phyloP scores from a whole-genome alignment of 257 asterid genomes.

The Fraxinus cuspidata region DNA sequence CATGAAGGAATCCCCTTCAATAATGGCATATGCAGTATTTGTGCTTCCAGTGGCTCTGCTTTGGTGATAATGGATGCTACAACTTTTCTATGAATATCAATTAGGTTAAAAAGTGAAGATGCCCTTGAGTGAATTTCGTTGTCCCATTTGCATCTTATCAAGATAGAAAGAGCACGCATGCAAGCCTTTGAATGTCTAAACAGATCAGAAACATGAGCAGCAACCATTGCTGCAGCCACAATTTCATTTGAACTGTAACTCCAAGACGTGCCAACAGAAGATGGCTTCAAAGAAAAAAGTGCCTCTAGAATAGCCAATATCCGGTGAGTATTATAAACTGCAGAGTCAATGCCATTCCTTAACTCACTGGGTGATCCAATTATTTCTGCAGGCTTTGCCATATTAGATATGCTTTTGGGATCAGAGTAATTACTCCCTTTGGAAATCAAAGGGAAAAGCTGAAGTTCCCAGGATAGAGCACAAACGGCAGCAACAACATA shows the following conservation, averaged over 20 bases:
- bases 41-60: constrained; percentile 96
- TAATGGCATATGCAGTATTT: constrained; percentile 59
- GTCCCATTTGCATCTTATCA: constrained; percentile 94
- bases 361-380: constrained; percentile 52
- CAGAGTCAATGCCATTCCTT: constrained; percentile 72
- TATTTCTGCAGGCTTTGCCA: constrained; percentile 48
- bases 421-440: constrained; percentile 52
- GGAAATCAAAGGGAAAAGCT: constrained; percentile 78
- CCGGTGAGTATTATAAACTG: constrained; percentile 84
- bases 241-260: constrained; percentile 93
- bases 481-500: constrained; percentile 97
- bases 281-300: constrained; percentile 94
- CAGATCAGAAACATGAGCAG: constrained; percentile 95
- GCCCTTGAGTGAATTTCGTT: constrained; percentile 81
- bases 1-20: constrained; percentile 47
- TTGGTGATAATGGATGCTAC: constrained; percentile 88
- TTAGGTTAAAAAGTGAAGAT: constrained; percentile 85
- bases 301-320: constrained; percentile 93
- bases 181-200: constrained; percentile 93
- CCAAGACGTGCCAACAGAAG: constrained; percentile 91
- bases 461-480: constrained; percentile 96
- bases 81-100: constrained; percentile 87
- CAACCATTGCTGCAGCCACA: constrained; percentile 99
- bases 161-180: constrained; percentile 83
- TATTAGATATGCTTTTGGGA: constrained; percentile 29